Conservation (phyloP, 768 basidiomycete species). For the Trametes gibbosa region DNA sequence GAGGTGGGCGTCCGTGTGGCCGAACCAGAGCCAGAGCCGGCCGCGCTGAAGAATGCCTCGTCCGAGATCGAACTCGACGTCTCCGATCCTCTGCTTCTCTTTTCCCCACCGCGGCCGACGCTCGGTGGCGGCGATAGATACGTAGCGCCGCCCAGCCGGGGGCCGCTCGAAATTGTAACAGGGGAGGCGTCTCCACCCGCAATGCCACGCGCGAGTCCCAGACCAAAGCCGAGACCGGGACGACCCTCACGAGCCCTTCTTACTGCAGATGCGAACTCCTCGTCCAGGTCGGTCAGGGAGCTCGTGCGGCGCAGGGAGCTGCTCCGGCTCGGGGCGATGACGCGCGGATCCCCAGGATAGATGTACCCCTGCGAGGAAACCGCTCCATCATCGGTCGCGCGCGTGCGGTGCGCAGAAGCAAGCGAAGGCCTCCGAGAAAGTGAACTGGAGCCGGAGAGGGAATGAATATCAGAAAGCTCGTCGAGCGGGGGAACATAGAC, state of each 20-base stretch:
- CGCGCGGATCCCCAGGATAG: conserved; percentile 70
- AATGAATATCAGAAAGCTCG: conserved; percentile 64
- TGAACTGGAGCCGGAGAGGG: conserved; percentile 43
- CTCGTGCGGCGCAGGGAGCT: conserved; percentile 61
- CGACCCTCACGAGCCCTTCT: conserved; percentile 40
- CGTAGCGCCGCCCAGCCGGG: conserved; percentile 42
- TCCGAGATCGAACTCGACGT: conserved; percentile 35
- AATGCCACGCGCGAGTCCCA: conserved; percentile 41
- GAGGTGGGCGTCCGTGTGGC: conserved; percentile 32
- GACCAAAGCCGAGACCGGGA: conserved; percentile 44
- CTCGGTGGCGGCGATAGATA: conserved; percentile 47
- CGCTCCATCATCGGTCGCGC: conserved; percentile 72
- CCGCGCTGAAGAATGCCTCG: conserved; percentile 47
- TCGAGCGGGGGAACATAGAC: conserved; percentile 77
- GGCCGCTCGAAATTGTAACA: conserved; percentile 71
- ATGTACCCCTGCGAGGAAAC: conserved; percentile 64
- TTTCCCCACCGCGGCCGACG: conserved; percentile 29
- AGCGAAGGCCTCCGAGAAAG: conserved; percentile 46
- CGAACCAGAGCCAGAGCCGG: conserved; percentile 33
- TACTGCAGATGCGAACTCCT: conserved; percentile 49
- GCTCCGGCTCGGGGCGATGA: conserved; percentile 66
- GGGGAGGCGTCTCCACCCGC: conserved; percentile 53
- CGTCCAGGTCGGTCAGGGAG: conserved; percentile 74
- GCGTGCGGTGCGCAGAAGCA: conserved; percentile 57
- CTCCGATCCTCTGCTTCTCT: conserved; percentile 26